phyloP scores from a whole-genome alignment of 108 stramenopile species.

The Nitzschia sp. region DNA sequence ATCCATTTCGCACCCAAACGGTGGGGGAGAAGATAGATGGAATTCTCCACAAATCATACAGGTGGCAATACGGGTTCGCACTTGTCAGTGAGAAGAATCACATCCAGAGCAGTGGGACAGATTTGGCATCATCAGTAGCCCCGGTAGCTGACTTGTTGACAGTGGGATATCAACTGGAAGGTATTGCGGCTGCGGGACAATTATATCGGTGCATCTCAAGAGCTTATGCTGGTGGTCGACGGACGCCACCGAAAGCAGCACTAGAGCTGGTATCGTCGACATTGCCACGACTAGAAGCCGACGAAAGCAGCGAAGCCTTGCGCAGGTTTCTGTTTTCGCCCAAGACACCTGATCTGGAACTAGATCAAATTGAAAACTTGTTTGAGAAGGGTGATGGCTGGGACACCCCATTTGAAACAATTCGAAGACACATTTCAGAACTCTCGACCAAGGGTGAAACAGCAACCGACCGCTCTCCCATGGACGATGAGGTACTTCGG shows the following conservation, averaged over 20 bases:
- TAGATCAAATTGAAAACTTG: slow-evolving; percentile 16
- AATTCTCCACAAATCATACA: slow-evolving; percentile 64
- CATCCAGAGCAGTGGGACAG: slow-evolving; percentile 19
- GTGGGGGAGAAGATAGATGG: slow-evolving; percentile 53
- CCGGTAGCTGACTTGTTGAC: slow-evolving; percentile 10
- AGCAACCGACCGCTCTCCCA: background rate
- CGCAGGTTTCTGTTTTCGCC: slow-evolving; percentile 54
- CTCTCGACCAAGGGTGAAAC: background rate
- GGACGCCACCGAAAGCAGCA: slow-evolving; percentile 62
- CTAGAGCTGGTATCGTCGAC: slow-evolving; percentile 57
- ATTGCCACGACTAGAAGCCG: slow-evolving; percentile 58
- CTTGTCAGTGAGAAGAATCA: slow-evolving; percentile 37
- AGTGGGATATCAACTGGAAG: slow-evolving; percentile 51
- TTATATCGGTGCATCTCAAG: slow-evolving; percentile 79
- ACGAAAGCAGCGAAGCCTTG: slow-evolving; percentile 44
- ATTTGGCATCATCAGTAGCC: slow-evolving; percentile 16
- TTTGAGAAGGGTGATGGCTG: slow-evolving; percentile 18
- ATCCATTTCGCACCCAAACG: slow-evolving; percentile 55
- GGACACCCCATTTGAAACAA: slow-evolving; percentile 26
- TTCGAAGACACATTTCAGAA: background rate
- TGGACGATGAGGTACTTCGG: slow-evolving; percentile 13
- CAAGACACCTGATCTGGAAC: slow-evolving; percentile 22
- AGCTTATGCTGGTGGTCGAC: slow-evolving; percentile 58
- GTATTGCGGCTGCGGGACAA: slow-evolving; percentile 55
- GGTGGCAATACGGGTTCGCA: slow-evolving; percentile 62